Conservation (phyloP, 108 stramenopile species). For the Nannochloropsis gaditana region DNA sequence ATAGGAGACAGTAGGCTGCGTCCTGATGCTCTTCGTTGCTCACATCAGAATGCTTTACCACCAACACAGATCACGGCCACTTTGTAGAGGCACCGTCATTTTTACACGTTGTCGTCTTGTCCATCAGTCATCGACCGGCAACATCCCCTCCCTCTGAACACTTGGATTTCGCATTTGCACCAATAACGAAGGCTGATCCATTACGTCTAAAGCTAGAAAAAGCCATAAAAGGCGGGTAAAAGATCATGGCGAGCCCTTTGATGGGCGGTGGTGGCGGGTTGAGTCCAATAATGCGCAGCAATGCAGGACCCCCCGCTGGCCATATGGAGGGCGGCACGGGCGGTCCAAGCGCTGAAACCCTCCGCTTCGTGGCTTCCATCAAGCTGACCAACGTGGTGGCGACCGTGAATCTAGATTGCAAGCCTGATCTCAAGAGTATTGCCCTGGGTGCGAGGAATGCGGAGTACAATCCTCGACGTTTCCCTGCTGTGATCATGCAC, state of each 20-base stretch:
- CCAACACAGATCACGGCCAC: no score
- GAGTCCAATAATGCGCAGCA: background rate
- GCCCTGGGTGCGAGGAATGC: slow-evolving; percentile 91
- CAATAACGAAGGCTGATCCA: no score
- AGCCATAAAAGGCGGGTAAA: no score
- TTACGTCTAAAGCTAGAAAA: no score
- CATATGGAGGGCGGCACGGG: background rate
- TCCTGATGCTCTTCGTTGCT: no score
- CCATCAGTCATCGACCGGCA: no score
- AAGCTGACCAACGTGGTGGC: slow-evolving; percentile 53
- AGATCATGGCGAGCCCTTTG: background rate
- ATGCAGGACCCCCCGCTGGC: background rate
- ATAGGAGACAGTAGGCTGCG: no score
- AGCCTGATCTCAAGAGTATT: slow-evolving; percentile 83
- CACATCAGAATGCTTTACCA: no score
- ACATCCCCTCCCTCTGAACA: no score
- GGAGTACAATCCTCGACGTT: slow-evolving; percentile 96
- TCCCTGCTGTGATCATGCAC: slow-evolving; percentile 85
- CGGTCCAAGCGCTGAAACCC: background rate
- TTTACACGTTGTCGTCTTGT: no score
- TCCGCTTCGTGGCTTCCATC: slow-evolving; percentile 8
- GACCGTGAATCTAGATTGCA: slow-evolving; percentile 74
- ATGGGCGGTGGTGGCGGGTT: background rate
- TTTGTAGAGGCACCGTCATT: no score
- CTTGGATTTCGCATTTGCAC: no score